Conservation (phyloP, 768 basidiomycete species). For the Calocybe cyanea region DNA sequence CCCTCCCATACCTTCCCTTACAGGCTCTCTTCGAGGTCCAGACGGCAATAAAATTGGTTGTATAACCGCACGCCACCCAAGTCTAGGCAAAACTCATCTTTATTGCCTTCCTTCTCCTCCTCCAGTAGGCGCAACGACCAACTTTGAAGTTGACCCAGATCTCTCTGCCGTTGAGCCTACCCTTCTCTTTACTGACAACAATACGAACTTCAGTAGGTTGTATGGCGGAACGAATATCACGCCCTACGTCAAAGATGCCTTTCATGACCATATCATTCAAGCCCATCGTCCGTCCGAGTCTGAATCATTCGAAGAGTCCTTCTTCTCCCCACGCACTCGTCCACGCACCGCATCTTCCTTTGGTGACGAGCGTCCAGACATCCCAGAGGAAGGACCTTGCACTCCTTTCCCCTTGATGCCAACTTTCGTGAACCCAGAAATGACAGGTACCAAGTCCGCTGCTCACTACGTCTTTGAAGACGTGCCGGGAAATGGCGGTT, state of each 20-base stretch:
- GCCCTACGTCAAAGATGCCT: slow-evolving; percentile 90
- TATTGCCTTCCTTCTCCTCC: slow-evolving; percentile 93
- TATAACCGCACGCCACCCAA: slow-evolving; percentile 70
- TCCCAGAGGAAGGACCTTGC: slow-evolving; percentile 50
- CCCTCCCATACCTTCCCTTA: slow-evolving; percentile 61
- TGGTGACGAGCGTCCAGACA: slow-evolving; percentile 33
- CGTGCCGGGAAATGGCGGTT: slow-evolving; percentile 90
- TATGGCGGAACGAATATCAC: slow-evolving; percentile 86
- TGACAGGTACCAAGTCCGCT: slow-evolving; percentile 86
- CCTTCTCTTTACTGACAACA: slow-evolving; percentile 93
- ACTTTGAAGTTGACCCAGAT: slow-evolving; percentile 59
- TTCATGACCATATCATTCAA: slow-evolving; percentile 95
- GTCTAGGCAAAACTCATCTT: slow-evolving; percentile 72
- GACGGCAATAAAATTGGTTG: slow-evolving; percentile 47
- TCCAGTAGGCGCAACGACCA: slow-evolving; percentile 72
- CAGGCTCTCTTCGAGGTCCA: slow-evolving; percentile 43
- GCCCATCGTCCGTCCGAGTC: slow-evolving; percentile 66
- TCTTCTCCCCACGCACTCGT: slow-evolving; percentile 48
- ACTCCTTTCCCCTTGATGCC: slow-evolving; percentile 53
- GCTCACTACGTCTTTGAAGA: slow-evolving; percentile 86
- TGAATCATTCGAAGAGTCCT: slow-evolving; percentile 38
- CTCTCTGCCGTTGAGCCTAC: slow-evolving; percentile 75
- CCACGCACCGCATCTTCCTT: slow-evolving; percentile 44
- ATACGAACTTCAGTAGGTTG: slow-evolving; percentile 90
- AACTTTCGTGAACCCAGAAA: slow-evolving; percentile 80